Evolutionary conservation across 75 land plant genomes (phyloP), one percentile per base, ranked within the genome.

Genomic region (Larix kaempferi): DNA sequence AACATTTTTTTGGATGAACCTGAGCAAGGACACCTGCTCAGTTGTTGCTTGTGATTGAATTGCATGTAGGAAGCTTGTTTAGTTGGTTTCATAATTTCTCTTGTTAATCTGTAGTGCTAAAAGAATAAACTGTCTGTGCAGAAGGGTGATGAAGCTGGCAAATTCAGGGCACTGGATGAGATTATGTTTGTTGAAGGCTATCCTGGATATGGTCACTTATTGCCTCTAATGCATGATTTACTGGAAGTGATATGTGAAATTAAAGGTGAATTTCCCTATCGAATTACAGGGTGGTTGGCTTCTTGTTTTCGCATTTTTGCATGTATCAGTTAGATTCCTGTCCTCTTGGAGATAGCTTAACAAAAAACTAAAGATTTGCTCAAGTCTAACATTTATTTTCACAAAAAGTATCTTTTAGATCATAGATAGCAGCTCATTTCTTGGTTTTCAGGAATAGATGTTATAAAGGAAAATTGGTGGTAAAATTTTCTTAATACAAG

Each of bases 131-230:
- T 62, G 6, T 69, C 11, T 57, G 52, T 81, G 81, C 88, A 96
- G 99, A 97, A 89, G 80, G 88, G 74, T 27, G 84, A 94, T 69
- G 97, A 94, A 73, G 75, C 61, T 35, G 99, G 98, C 41, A 91
- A 84, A 76, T 97, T 97, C 79, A 91, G 99, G 78, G 71, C 84
- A 61, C 78, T 97, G n/a, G 98, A 97, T 77, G 99, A 97, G 73
- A 92, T 94, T 35, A 52, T 94, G 60, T 94, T 86, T 79, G 80
- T 97, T 64, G 80, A 91, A 74, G 91, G 89, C 33, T 92, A 84
- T 77, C 95, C 98, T 77, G 95, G 88, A 60, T 97, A 97, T 88
- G 79, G 33, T 39, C 75, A 82, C 61, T 81, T 97, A 22, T 21
- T 82, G 37, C 73, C 89, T 14, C 61, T 92, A 64, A 83, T 89